Evolutionary conservation across 2,329 filamentous ascomycete genomes (phyloP).

Genomic region (Knufia petricola): DNA sequence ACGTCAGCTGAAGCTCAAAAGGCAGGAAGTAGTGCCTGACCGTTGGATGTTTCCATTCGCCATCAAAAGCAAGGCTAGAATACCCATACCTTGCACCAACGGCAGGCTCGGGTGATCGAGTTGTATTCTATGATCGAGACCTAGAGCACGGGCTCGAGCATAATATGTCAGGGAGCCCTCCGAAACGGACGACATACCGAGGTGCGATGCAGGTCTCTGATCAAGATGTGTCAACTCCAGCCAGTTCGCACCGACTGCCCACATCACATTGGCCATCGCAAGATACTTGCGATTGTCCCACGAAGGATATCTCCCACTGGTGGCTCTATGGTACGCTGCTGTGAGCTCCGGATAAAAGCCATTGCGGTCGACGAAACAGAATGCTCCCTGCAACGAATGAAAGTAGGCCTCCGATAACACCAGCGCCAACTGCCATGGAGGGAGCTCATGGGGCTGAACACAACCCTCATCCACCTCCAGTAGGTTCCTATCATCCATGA

Average conservation of each 20-base stretch:
- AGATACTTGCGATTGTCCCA: conserved; percentile 16
- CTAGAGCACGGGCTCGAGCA: conserved; percentile 21
- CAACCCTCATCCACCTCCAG: conserved; percentile 18
- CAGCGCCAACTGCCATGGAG: conserved; percentile 6
- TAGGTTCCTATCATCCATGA: conserved; percentile 17
- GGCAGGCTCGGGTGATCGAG: conserved; percentile 22
- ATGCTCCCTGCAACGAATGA: conserved; percentile 14
- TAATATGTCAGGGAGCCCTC: conserved; percentile 23
- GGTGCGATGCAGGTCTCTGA: neutral
- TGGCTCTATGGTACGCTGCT: conserved; percentile 3
- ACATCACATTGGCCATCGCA: conserved; percentile 17
- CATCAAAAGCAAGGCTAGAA: conserved; percentile 17
- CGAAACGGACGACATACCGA: neutral
- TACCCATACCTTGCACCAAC: conserved; percentile 22
- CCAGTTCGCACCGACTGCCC: conserved; percentile 16
- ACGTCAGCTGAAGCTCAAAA: conserved; percentile 4
- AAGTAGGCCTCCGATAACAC: conserved; percentile 18
- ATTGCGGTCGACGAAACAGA: conserved; percentile 14
- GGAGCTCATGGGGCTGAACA: conserved; percentile 14
- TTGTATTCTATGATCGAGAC: conserved; percentile 21
- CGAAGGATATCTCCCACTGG: neutral
- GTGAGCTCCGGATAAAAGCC: conserved; percentile 10
- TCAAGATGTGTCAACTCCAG: conserved; percentile 13
- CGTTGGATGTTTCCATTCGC: conserved; percentile 23
- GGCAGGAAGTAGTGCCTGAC: conserved; percentile 11